Conservation (phyloP, 2,329 filamentous ascomycete genomes). For the Salinomyces thailandicus region DNA sequence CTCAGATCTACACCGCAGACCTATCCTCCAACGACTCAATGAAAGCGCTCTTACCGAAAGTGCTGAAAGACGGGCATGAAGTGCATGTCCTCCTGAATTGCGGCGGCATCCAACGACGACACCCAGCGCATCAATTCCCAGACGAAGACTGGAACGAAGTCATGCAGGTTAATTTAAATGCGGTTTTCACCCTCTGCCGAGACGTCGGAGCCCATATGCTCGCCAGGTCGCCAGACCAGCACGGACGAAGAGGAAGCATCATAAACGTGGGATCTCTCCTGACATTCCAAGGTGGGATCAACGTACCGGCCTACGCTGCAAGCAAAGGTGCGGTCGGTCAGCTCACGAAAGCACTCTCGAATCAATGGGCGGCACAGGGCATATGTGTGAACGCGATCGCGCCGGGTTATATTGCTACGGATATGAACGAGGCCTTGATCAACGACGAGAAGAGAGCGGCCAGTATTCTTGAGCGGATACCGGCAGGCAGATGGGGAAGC, state of each 20-base stretch:
- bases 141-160: constrained; percentile 69
- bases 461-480: constrained; percentile 70
- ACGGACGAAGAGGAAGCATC: constrained; percentile 56
- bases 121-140: constrained; percentile 66
- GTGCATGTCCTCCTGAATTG: constrained; percentile 77
- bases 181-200: constrained; percentile 67
- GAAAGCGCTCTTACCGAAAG: constrained; percentile 46
- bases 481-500: constrained; percentile 69
- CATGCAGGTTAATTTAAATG: constrained; percentile 74
- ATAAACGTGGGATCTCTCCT: constrained; percentile 79
- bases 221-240: constrained; percentile 36
- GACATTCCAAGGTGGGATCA: constrained; percentile 77
- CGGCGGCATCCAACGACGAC: constrained; percentile 73
- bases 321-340: constrained; percentile 78
- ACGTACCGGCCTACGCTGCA: constrained; percentile 78
- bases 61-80: constrained; percentile 52
- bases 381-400: constrained; percentile 82
- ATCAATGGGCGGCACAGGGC: constrained; percentile 74
- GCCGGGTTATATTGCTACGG: constrained; percentile 80
- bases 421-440: constrained; percentile 82
- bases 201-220: constrained; percentile 75
- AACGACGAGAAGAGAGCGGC: constrained; percentile 57
- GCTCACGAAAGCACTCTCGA: constrained; percentile 72
- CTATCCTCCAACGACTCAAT: constrained; percentile 53
- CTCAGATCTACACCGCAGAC: constrained; percentile 58